phyloP scores from a whole-genome alignment of 2,329 filamentous ascomycete species.

The Plectosphaerella sp. region DNA sequence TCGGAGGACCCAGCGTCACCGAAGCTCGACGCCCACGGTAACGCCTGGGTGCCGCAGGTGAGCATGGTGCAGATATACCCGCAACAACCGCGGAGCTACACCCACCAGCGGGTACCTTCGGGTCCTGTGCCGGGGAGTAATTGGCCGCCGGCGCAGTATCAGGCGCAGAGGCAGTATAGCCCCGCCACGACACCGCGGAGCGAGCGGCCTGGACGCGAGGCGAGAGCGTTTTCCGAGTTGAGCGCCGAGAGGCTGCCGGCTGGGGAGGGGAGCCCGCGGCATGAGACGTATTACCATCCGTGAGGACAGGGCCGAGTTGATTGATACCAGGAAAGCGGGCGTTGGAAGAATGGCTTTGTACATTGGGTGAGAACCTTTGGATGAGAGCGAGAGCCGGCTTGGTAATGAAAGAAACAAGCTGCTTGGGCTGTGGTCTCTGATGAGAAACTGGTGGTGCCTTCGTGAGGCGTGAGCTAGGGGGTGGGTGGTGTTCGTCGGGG shows the following conservation, averaged over 20 bases:
- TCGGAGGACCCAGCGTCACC: slow-evolving; percentile 10
- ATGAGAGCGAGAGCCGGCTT: too few relatives aligned
- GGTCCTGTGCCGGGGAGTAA: too few relatives aligned
- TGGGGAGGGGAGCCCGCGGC: neutral
- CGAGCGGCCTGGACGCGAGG: neutral
- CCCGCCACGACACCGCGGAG: neutral
- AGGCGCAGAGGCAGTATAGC: neutral
- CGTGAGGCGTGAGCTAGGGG: too few relatives aligned
- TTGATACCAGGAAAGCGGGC: too few relatives aligned
- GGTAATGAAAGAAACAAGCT: too few relatives aligned
- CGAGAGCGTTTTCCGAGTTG: neutral
- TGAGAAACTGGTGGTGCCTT: too few relatives aligned
- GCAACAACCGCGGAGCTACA: neutral
- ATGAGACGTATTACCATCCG: slow-evolving; percentile 1
- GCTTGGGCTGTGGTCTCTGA: too few relatives aligned
- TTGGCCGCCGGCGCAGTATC: neutral
- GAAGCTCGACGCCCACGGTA: slow-evolving; percentile 25
- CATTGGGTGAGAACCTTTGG: too few relatives aligned
- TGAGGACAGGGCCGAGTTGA: neutral
- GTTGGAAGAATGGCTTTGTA: neutral
- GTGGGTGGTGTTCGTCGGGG: too few relatives aligned
- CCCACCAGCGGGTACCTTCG: neutral
- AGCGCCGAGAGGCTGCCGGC: neutral
- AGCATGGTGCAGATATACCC: slow-evolving; percentile 21
- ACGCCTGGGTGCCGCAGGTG: slow-evolving; percentile 27